These are phyloP conservation scores for Candolleomyces aberdarensis DNA, from an alignment of 768 basidiomycete genomes.

Conservation along the genomic window DNA sequence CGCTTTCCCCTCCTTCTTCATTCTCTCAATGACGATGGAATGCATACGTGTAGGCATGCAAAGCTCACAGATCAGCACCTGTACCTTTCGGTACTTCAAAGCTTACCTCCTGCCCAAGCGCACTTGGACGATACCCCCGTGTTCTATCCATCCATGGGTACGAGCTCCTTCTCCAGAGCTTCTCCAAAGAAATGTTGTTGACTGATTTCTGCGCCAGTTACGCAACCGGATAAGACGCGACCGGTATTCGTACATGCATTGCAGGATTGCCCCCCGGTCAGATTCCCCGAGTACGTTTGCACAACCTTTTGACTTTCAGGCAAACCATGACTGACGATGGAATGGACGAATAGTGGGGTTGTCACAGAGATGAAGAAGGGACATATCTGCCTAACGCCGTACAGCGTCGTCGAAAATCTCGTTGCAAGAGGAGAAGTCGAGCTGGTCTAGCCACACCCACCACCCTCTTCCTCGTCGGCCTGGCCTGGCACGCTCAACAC, in stretches of 20 bases:
- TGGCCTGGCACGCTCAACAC: too few species aligned
- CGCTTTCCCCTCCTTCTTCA: neutral
- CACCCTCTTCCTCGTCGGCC: neutral
- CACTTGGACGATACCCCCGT: constrained; percentile 71
- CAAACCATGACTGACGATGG: neutral
- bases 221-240: constrained; percentile 68
- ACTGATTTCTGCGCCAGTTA: constrained; percentile 35
- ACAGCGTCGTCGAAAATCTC: constrained; percentile 71
- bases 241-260: constrained; percentile 84
- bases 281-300: constrained; percentile 69
- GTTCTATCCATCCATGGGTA: constrained; percentile 76
- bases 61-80: constrained; percentile 76
- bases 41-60: constrained; percentile 55
- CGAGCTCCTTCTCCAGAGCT: constrained; percentile 23
- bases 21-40: constrained; percentile 1
- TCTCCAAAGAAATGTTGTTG: neutral
- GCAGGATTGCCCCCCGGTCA: constrained; percentile 61
- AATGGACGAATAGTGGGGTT: constrained; percentile 48
- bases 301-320: neutral
- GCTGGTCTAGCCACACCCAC: constrained; percentile 47
- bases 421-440: constrained; percentile 71
- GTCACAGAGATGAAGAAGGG: constrained; percentile 73
- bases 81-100: constrained; percentile 74
- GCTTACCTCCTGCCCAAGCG: constrained; percentile 73
- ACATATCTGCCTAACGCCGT: constrained; percentile 79